Evolutionary conservation across 352 stramenopile genomes (phyloP).

Genomic region (Globisporangium cystogenes): DNA sequence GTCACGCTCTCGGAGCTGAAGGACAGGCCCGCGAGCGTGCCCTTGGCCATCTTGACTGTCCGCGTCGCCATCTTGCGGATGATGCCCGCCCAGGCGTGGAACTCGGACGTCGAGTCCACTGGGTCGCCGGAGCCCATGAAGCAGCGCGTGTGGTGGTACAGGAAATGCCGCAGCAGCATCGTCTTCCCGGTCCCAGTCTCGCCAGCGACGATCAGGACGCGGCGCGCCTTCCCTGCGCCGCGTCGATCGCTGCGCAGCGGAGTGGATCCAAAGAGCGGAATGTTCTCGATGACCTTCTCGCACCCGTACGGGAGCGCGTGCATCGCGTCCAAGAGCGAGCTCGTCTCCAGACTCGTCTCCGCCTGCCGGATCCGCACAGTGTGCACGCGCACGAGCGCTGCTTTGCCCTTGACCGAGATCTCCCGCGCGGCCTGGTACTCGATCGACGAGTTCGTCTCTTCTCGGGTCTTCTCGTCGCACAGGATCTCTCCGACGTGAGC

Average conservation of each 20-base stretch:
- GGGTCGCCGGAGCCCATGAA: constrained; percentile 54
- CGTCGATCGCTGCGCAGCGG: constrained; percentile 8
- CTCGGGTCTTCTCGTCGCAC: constrained; percentile 62
- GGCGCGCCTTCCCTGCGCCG: constrained; percentile 12
- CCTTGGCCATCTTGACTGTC: constrained; percentile 22
- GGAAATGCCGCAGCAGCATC: constrained; percentile 55
- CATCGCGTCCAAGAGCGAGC: constrained; percentile 21
- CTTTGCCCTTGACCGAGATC: constrained; percentile 66
- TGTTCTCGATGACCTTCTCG: constrained; percentile 37
- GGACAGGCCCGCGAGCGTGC: neutral
- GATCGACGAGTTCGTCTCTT: constrained; percentile 47
- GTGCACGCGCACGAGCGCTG: constrained; percentile 35
- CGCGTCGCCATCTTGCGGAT: constrained; percentile 31
- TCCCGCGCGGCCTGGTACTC: constrained; percentile 40
- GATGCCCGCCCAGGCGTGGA: constrained; percentile 55
- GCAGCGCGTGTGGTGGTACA: constrained; percentile 38
- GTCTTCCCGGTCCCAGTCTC: constrained; percentile 64
- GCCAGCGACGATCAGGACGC: constrained; percentile 48
- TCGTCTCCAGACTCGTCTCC: constrained; percentile 28
- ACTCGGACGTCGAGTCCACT: constrained; percentile 47
- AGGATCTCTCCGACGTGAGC: constrained; percentile 55
- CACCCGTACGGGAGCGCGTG: constrained; percentile 40
- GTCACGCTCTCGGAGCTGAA: neutral
- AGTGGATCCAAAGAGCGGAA: constrained; percentile 39
- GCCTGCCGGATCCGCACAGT: constrained; percentile 28